These are phyloP conservation scores for Parascedosporium putredinis DNA, from an alignment of 2,329 filamentous ascomycete genomes.

Conservation along the genomic window DNA sequence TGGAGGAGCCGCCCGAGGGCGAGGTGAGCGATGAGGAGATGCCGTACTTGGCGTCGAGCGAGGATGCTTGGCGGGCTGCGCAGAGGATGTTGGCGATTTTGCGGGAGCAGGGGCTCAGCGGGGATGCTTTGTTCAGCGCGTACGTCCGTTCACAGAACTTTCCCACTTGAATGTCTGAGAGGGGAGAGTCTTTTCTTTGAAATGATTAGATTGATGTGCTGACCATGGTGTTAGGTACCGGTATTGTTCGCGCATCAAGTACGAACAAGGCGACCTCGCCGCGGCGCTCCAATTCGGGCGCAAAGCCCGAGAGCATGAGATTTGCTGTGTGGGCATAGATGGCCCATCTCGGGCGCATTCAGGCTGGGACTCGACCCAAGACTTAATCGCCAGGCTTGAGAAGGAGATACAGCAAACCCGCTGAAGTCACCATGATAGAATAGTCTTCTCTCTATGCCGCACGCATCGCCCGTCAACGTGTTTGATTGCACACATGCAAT, in stretches of 20 bases:
- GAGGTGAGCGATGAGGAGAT: background rate
- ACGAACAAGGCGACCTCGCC: background rate
- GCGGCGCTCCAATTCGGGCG: background rate
- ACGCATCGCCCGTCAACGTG: too few relatives aligned
- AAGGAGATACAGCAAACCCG: too few relatives aligned
- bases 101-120: background rate
- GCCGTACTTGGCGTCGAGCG: background rate
- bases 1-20: background rate
- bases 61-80: background rate
- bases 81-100: background rate
- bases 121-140: background rate
- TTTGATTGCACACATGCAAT: too few relatives aligned
- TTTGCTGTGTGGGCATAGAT: background rate
- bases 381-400: too few relatives aligned
- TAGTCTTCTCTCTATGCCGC: too few relatives aligned
- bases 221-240: background rate
- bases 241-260: background rate
- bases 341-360: background rate
- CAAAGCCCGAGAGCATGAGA: background rate
- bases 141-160: background rate
- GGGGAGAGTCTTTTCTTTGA: too few relatives aligned
- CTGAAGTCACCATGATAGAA: too few relatives aligned
- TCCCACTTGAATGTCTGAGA: background rate
- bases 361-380: background rate
- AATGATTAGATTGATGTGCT: background rate